Percentiles rank a stretch among this genome's conserved stretches.
Conservation (phyloP, 139 green algal species). For the Coelastrella sp. region DNA sequence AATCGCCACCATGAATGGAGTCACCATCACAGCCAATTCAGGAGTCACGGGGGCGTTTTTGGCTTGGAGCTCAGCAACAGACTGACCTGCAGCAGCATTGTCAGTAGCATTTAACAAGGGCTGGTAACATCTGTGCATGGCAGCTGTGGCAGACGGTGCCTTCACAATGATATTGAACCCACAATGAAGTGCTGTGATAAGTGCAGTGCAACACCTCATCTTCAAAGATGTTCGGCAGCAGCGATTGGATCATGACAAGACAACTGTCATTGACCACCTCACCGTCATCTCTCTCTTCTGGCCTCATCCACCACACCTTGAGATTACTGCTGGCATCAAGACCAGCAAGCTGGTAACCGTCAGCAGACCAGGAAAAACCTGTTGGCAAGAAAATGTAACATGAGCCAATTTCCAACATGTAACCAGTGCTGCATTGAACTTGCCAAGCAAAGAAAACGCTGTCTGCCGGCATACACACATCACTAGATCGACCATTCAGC, state of each 20-base stretch:
- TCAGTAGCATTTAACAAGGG: not conserved
- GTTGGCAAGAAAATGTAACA: too few relatives aligned
- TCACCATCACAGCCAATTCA: constrained; percentile 52
- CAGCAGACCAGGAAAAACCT: constrained; percentile 62
- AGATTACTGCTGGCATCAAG: constrained; percentile 52
- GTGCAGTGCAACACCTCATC: too few relatives aligned
- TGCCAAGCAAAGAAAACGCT: too few relatives aligned
- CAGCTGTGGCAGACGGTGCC: not conserved
- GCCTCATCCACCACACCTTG: constrained; percentile 65
- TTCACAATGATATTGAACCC: too few relatives aligned
- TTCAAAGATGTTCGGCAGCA: too few relatives aligned
- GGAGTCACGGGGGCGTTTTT: constrained; percentile 49
- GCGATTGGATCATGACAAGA: too few relatives aligned
- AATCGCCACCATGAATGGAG: constrained; percentile 32
- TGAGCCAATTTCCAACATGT: too few relatives aligned
- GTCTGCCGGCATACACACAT: too few relatives aligned
- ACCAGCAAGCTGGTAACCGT: constrained; percentile 57
- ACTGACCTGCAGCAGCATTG: constrained; percentile 43
- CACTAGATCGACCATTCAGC: too few relatives aligned
- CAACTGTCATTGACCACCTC: not conserved
- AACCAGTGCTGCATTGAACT: too few relatives aligned
- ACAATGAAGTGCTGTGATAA: too few relatives aligned
- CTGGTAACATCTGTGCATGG: not conserved
- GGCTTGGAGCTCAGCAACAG: constrained; percentile 45
- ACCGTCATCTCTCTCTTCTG: constrained; percentile 43